Percentiles rank a stretch among this genome's conserved stretches.
These are phyloP conservation scores for Coniferiporia weirii DNA, from an alignment of 1,284 basidiomycete species.

Conservation along the genomic window DNA sequence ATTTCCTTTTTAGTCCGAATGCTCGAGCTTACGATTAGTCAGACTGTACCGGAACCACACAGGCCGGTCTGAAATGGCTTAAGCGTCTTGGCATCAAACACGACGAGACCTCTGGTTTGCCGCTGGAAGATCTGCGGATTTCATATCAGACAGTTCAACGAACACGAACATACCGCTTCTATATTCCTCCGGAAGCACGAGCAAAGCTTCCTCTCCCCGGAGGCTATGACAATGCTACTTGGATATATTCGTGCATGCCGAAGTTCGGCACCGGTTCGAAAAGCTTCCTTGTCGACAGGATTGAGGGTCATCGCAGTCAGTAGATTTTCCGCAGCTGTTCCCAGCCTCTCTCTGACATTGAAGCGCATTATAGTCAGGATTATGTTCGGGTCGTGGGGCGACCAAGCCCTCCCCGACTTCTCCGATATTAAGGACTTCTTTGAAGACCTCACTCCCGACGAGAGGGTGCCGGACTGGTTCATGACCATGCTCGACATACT, in stretches of 20 bases:
- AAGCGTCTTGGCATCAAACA: background rate
- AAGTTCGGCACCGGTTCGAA: conserved; percentile 2
- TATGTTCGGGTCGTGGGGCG: conserved; percentile 13
- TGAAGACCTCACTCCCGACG: background rate
- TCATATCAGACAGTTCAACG: conserved; percentile 8
- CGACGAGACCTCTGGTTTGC: background rate
- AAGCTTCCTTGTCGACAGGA: conserved; percentile 6
- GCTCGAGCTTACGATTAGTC: background rate
- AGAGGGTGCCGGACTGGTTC: conserved; percentile 12
- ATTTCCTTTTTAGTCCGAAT: background rate
- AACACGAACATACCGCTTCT: conserved; percentile 11
- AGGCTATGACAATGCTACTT: conserved; percentile 14
- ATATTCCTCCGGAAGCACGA: conserved; percentile 10
- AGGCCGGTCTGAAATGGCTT: conserved; percentile 19
- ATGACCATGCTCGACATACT: conserved; percentile 5
- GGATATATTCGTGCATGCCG: conserved; percentile 6
- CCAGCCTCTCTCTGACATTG: background rate
- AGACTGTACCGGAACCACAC: conserved; percentile 19
- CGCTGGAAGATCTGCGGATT: conserved; percentile 5
- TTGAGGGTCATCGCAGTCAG: conserved; percentile 17
- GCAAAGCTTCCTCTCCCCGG: conserved; percentile 13
- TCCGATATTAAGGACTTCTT: conserved; percentile 15
- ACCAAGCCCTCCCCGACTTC: conserved; percentile 2
- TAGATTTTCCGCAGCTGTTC: background rate
- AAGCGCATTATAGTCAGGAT: conserved; percentile 2